These are phyloP conservation scores for Prunus mume DNA, from an alignment of 306 rosid genomes.

Conservation along the genomic window DNA sequence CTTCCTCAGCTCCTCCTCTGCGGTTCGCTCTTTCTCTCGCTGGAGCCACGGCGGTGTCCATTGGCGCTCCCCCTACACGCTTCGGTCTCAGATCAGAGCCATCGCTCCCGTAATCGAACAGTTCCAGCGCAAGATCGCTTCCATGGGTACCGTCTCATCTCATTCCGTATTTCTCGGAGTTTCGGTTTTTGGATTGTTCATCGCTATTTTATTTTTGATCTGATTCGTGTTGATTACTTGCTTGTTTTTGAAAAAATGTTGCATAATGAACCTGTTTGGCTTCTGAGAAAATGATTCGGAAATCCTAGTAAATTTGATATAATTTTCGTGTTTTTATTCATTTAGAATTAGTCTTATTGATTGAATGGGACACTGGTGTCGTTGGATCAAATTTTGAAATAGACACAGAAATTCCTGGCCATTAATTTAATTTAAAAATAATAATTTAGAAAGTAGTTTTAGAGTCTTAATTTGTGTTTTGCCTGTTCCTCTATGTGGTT, in stretches of 20 bases:
- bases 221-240: background rate
- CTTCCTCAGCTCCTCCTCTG: slow-evolving; percentile 38
- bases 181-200: background rate
- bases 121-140: slow-evolving; percentile 69
- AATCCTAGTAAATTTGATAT: background rate
- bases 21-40: slow-evolving; percentile 41
- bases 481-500: slow-evolving; percentile 13
- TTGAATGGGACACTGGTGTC: background rate
- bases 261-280: slow-evolving; percentile 3
- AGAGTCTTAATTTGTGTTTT: background rate
- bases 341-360: background rate
- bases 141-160: slow-evolving; percentile 49
- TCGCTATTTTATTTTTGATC: background rate
- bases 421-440: background rate
- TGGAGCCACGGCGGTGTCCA: slow-evolving; percentile 75
- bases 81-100: slow-evolving; percentile 86
- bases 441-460: background rate
- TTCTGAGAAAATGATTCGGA: background rate
- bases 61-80: slow-evolving; percentile 64
- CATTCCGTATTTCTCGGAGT: slow-evolving; percentile 27
- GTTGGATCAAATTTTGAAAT: background rate
- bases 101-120: slow-evolving; percentile 68
- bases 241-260: slow-evolving; percentile 4
- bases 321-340: background rate
- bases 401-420: background rate